Percentiles rank a stretch among this genome's conserved stretches.
These are phyloP conservation scores for Coprinopsis cinerea DNA, from an alignment of 768 basidiomycete species.

Conservation along the genomic window DNA sequence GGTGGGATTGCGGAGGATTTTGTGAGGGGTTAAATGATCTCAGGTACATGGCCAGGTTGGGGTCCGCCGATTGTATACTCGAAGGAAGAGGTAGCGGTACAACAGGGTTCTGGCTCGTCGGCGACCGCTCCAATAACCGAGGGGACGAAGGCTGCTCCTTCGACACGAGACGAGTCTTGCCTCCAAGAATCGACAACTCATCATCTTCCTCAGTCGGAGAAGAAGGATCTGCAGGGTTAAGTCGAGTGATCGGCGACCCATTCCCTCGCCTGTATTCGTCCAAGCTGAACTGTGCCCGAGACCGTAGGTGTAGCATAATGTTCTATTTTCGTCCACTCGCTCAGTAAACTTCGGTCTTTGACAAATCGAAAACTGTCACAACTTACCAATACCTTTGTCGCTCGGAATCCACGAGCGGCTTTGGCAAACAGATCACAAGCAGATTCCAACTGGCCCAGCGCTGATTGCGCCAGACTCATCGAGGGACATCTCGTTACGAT, in stretches of 20 bases:
- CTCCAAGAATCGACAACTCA: slow-evolving; percentile 58
- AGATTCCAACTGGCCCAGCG: slow-evolving; percentile 66
- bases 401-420: slow-evolving; percentile 59
- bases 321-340: slow-evolving; percentile 36
- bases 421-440: slow-evolving; percentile 72
- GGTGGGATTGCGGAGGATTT: slow-evolving; percentile 15
- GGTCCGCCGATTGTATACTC: slow-evolving; percentile 47
- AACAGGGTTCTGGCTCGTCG: slow-evolving; percentile 64
- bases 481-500: slow-evolving; percentile 76
- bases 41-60: slow-evolving; percentile 63
- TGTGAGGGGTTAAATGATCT: slow-evolving; percentile 41
- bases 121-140: slow-evolving; percentile 55
- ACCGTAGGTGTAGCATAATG: slow-evolving; percentile 59
- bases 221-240: slow-evolving; percentile 4
- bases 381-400: slow-evolving; percentile 58
- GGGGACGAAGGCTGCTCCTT: slow-evolving; percentile 57
- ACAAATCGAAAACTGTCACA: not conserved
- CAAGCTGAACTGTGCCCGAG: slow-evolving; percentile 60
- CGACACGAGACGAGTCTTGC: slow-evolving; percentile 58
- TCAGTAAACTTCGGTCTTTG: slow-evolving; percentile 2
- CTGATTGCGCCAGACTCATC: slow-evolving; percentile 72
- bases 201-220: slow-evolving; percentile 42
- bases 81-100: slow-evolving; percentile 63
- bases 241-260: slow-evolving; percentile 2
- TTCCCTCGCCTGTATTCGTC: slow-evolving; percentile 60